Percentiles rank a stretch among this genome's conserved stretches.
Conservation (phyloP, 148 eudicot genomes). For the Talinum fruticosum region DNA sequence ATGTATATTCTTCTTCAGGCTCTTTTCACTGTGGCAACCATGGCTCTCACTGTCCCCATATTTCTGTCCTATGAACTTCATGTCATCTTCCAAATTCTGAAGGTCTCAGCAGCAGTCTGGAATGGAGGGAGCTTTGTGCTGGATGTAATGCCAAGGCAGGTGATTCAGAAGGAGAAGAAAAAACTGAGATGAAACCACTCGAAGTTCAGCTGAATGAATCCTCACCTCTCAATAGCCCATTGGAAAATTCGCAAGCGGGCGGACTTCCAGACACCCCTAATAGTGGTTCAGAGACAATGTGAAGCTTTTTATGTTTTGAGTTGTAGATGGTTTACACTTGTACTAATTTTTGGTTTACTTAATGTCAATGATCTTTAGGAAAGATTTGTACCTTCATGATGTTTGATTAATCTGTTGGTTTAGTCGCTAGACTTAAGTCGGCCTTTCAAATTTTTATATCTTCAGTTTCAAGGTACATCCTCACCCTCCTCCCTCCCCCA, state of each 20-base stretch:
- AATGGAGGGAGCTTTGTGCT: slow-evolving; percentile 87
- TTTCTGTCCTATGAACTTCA: slow-evolving; percentile 74
- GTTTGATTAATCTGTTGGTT: background rate
- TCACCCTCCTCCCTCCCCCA: no score
- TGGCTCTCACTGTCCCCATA: slow-evolving; percentile 87
- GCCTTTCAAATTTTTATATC: no score
- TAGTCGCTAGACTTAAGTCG: no score
- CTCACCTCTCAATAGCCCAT: slow-evolving; percentile 11
- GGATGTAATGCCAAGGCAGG: slow-evolving; percentile 91
- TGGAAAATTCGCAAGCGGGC: background rate
- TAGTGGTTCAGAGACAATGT: background rate
- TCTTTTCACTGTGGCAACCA: slow-evolving; percentile 86
- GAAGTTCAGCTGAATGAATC: slow-evolving; percentile 19
- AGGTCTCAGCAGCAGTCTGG: slow-evolving; percentile 84
- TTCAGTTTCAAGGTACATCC: no score
- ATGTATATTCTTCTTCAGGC: slow-evolving; percentile 81
- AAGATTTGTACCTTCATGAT: background rate
- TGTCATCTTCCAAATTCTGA: slow-evolving; percentile 69
- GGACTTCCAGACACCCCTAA: background rate
- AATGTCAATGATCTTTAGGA: background rate
- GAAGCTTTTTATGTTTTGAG: background rate
- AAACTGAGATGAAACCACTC: slow-evolving; percentile 38
- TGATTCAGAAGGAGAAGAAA: slow-evolving; percentile 78
- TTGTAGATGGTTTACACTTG: background rate
- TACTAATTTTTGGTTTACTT: background rate